Evolutionary conservation across 768 basidiomycete genomes (phyloP), one percentile per base, ranked within the genome.

Genomic region (Suillus bovinus): DNA sequence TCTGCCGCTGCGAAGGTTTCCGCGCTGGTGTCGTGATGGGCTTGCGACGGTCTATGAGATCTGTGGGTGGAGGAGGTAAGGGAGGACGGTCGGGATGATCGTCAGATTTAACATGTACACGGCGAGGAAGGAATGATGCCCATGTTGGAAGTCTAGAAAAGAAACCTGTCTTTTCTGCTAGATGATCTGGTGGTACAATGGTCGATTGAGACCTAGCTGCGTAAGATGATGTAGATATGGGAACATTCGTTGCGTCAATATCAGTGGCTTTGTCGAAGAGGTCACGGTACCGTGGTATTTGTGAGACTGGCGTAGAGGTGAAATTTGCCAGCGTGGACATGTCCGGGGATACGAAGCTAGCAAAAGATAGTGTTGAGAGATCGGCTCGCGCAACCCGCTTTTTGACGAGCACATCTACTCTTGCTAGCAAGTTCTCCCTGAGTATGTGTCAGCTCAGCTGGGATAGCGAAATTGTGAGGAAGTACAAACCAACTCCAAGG

Each of bases 21-120:
- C 85, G 79, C 4, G 74, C 80, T 5, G 89, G 90, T 0, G 90
- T 90, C 16, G 72, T 67, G 16, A 91, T 78, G 1, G 87, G 88
- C 5, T 78, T 82, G 3, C 87, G 82, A 17, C 73, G 71, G 29
- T 39, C 20, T 17, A 34, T 16, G 63, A 68, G 60, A 83, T 83
- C 61, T 76, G 76, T 20, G 82, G 77, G 63, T 2, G 49, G 38
- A 44, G 16, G 22, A 85, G 60, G 39, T 83, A 84, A 9, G 76
- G 77, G 0, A 4, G 87, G 87, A 10, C 59, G 16, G 17, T 42
- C 42, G 9, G 83, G 78, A 2, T 84, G 83, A 7, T 86, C 78
- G 5, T 84, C 80, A 0, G 78, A 81, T 55, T 42, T 36, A 2
- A 39, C n/a, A 22, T 42, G 22, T 34, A 24, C 14, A 33, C 22